phyloP scores from a whole-genome alignment of 371 early-diverging fungal genomes.

The Rhizopus microsporus region DNA sequence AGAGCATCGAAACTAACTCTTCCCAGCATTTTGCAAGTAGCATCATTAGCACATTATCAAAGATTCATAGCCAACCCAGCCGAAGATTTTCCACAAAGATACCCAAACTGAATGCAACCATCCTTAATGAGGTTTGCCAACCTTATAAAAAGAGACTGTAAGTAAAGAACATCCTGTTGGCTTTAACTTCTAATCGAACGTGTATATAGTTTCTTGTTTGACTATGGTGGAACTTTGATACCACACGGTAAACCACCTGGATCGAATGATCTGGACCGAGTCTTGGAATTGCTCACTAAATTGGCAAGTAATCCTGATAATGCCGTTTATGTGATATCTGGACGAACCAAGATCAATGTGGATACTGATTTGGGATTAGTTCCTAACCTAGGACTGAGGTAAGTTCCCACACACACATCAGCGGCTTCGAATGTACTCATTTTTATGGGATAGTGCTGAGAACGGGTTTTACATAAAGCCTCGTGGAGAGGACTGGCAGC shows the following conservation, averaged over 20 bases:
- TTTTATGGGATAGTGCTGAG: constrained; percentile 65
- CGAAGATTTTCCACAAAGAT: constrained; percentile 62
- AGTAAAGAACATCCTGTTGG: constrained; percentile 16
- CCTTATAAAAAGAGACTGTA: constrained; percentile 60
- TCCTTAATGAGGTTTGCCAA: constrained; percentile 48
- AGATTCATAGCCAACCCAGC: constrained; percentile 60
- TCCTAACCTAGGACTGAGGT: constrained; percentile 73
- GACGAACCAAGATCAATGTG: constrained; percentile 73
- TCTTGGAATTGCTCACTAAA: constrained; percentile 50
- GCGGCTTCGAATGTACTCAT: not conserved
- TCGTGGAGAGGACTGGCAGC: constrained; percentile 76
- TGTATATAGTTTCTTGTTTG: constrained; percentile 62
- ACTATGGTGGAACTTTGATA: constrained; percentile 87
- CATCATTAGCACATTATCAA: constrained; percentile 9
- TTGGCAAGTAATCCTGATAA: constrained; percentile 73
- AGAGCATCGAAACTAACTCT: constrained; percentile 74
- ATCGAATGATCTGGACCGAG: constrained; percentile 24
- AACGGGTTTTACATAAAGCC: constrained; percentile 84
- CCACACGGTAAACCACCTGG: constrained; percentile 64
- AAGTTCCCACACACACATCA: not conserved
- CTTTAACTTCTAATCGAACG: constrained; percentile 4
- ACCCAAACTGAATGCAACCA: constrained; percentile 52
- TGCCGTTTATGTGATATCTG: constrained; percentile 82
- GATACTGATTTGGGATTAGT: constrained; percentile 76
- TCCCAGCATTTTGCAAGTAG: constrained; percentile 63